A percentile compares a stretch with the other conserved stretches of the same genome.
phyloP scores from a whole-genome alignment of 257 asterid species.

The Osmanthus fragrans region DNA sequence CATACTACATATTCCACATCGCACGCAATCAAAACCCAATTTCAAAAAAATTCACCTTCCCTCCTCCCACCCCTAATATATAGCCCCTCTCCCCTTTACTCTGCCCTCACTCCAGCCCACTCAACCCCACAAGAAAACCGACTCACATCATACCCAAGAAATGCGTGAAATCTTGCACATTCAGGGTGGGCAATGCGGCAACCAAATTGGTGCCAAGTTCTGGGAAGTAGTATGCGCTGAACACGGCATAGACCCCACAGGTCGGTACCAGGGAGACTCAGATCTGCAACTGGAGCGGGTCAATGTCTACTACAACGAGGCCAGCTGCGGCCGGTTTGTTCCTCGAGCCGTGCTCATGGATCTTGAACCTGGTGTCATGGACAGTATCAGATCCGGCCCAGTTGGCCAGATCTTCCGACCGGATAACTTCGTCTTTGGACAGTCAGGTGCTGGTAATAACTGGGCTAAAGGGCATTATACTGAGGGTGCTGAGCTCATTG shows the following conservation, averaged over 20 bases:
- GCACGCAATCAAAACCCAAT: neutral
- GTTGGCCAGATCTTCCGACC: constrained; percentile 10
- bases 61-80: neutral
- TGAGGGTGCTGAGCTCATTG: constrained; percentile 29
- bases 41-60: neutral
- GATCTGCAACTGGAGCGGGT: constrained; percentile 24
- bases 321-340: constrained; percentile 18
- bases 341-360: constrained; percentile 24
- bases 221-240: constrained; percentile 9
- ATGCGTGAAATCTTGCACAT: constrained; percentile 27
- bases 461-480: constrained; percentile 13
- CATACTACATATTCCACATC: neutral
- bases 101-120: neutral
- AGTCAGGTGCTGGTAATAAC: neutral
- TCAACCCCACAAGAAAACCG: neutral
- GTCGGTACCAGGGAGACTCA: constrained; percentile 25
- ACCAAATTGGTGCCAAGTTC: neutral
- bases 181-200: constrained; percentile 30
- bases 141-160: neutral
- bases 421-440: neutral
- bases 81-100: neutral
- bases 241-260: constrained; percentile 25
- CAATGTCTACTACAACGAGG: constrained; percentile 25
- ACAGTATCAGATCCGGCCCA: constrained; percentile 23
- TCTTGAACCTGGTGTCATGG: constrained; percentile 27